Base-by-base conservation (phyloP, 208 protist genomes). In the Sergeia podlipaevii region DNA sequence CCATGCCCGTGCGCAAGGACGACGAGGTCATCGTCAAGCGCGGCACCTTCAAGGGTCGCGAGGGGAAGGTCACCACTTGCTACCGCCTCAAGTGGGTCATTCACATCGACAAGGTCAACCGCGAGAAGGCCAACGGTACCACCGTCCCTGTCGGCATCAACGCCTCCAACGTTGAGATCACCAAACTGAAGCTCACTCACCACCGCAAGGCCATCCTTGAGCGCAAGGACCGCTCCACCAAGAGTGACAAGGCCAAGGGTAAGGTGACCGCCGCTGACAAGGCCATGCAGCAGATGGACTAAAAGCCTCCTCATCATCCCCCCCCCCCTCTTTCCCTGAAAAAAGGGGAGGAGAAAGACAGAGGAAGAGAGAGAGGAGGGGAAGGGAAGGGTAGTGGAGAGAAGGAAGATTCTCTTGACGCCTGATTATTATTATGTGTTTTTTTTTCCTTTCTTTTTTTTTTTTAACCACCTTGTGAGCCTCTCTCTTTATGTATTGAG, bases 61-160 rank as follows among this genome's bases (percentile, higher is more conserved):
- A 94, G 55, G 98, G 98, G 44, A 99, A 99, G 84, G 95, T 99
- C 53, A 93, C 92, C 33, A 73, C 73, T 36, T 96, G 97, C 74
- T 98, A 99, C 97, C 96, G 99, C 66, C 92, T 97, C 64, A 99
- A 99, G 85, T 99, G 93, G 85, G 91, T 98, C 38, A 98, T 99
- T 76, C 94, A 99, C 91, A 89, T 99, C 67, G 97, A 99, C 60
- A 96, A 98, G 67, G 73, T 99, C 47, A 91, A 85, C 65, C 80
- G 90, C 34, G 97, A 99, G 73, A 99, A 99, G 91, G 81, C 81
- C 45, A 96, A 97, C 80, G 95, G 97, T 66, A 79, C 76, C 51
- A 94, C 90, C 47, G 91, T 95, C 34, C 57, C 83, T 43, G 85
- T 99, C 50, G 95, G 96, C 69, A 91, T 99, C 79, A 67, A 99